A percentile compares a stretch with the other conserved stretches of the same genome.
Evolutionary conservation across 805 yeast species (phyloP).

Genomic region (Komagataella ulmi): DNA sequence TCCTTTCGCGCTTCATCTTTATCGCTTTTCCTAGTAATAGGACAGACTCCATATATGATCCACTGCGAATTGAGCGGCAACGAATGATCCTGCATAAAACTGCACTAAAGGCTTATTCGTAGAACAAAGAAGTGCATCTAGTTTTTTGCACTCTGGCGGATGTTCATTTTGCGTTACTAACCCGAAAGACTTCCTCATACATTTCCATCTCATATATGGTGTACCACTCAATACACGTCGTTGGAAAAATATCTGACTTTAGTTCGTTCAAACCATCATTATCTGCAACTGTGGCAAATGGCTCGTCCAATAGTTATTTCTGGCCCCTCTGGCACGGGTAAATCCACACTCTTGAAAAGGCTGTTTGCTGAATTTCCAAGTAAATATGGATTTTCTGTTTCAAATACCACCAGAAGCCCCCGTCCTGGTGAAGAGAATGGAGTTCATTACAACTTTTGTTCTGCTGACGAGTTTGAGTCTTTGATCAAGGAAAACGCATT

Average conservation of each 20-base stretch:
- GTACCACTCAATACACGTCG: not conserved
- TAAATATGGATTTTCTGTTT: conserved; percentile 86
- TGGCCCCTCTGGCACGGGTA: conserved; percentile 96
- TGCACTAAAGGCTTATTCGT: no score
- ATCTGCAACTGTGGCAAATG: not conserved
- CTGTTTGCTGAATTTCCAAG: conserved; percentile 84
- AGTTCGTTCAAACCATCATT: not conserved
- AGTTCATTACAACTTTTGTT: conserved; percentile 75
- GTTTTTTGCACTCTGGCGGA: not conserved
- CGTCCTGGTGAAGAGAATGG: conserved; percentile 88
- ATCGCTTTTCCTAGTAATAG: not conserved
- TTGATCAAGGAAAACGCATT: conserved; percentile 66
- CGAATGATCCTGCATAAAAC: no score
- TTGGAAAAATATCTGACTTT: not conserved
- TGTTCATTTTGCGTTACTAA: not conserved
- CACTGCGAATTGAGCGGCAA: no score
- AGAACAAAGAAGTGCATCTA: no score
- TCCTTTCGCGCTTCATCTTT: not conserved
- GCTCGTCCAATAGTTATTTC: conserved; percentile 86
- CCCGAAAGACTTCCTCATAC: not conserved
- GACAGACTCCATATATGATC: no score
- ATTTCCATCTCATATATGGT: not conserved
- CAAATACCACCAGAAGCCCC: conserved; percentile 86
- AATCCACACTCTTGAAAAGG: conserved; percentile 83
- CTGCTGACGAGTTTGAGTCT: conserved; percentile 67